Evolutionary conservation across 805 yeast genomes (phyloP).

Genomic region (Pichia exigua): DNA sequence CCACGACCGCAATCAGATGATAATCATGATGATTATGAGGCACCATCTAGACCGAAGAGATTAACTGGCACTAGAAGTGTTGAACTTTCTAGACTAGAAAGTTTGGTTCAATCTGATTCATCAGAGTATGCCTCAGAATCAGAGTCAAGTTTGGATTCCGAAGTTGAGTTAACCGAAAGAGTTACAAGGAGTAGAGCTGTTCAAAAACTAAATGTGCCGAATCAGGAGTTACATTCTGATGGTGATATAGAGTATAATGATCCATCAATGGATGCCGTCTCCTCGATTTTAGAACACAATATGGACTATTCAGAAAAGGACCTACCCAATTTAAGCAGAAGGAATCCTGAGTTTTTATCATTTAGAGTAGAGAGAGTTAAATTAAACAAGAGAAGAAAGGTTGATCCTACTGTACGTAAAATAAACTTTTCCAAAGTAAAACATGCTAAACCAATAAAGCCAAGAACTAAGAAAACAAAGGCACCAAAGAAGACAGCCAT

Average conservation of each 20-base stretch:
- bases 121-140: neutral
- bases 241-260: neutral
- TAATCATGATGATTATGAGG: neutral
- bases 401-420: neutral
- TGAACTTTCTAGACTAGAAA: neutral
- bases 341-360: neutral
- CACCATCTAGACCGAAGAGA: neutral
- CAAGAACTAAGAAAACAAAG: neutral
- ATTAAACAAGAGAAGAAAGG: neutral
- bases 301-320: neutral
- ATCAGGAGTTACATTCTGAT: neutral
- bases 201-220: neutral
- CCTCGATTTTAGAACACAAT: neutral
- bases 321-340: too few relatives aligned
- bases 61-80: neutral
- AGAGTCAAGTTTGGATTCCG: neutral
- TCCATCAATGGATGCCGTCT: neutral
- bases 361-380: neutral
- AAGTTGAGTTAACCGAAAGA: neutral
- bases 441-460: neutral
- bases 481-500: neutral
- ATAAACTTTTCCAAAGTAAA: too few relatives aligned
- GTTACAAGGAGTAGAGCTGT: neutral
- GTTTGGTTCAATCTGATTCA: neutral
- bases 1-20: neutral